A percentile compares a stretch with the other conserved stretches of the same genome.
These are phyloP conservation scores for Vishniacozyma victoriae DNA, from an alignment of 768 basidiomycete species.

Conservation along the genomic window DNA sequence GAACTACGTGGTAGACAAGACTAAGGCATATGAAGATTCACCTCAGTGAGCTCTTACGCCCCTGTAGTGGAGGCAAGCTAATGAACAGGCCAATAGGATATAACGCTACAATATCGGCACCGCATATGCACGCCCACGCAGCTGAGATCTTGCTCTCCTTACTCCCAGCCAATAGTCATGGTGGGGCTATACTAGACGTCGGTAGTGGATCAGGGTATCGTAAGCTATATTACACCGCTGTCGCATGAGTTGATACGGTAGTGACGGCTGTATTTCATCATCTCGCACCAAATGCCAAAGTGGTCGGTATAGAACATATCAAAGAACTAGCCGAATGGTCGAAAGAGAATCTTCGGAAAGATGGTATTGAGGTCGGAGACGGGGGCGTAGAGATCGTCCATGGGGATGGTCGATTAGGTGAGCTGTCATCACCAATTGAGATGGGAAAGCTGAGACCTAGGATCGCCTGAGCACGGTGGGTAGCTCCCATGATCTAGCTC, in stretches of 20 bases:
- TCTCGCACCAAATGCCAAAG: slow-evolving; percentile 54
- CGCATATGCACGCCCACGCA: slow-evolving; percentile 95
- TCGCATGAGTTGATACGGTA: slow-evolving; percentile 1
- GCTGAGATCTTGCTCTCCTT: slow-evolving; percentile 68
- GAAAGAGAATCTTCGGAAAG: slow-evolving; percentile 58
- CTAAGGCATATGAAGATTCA: slow-evolving; percentile 67
- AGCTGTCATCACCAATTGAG: slow-evolving; percentile 10
- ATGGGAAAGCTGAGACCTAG: slow-evolving; percentile 8
- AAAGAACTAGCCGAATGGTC: slow-evolving; percentile 65
- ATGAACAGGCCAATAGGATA: slow-evolving; percentile 62
- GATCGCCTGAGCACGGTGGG: slow-evolving; percentile 24
- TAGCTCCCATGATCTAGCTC: too few relatives aligned
- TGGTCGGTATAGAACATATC: slow-evolving; percentile 90
- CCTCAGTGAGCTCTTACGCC: slow-evolving; percentile 56
- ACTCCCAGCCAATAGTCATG: slow-evolving; percentile 54
- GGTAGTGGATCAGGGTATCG: slow-evolving; percentile 80
- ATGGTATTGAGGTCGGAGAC: slow-evolving; percentile 56
- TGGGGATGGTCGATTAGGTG: slow-evolving; percentile 77
- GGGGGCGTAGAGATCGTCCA: slow-evolving; percentile 57
- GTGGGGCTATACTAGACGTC: slow-evolving; percentile 75
- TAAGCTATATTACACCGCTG: too few relatives aligned
- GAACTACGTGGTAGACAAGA: slow-evolving; percentile 56
- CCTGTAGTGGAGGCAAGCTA: background rate
- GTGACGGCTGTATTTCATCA: slow-evolving; percentile 67
- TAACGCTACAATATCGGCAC: slow-evolving; percentile 89